Evolutionary conservation across 164 flowering plant species (phyloP).

Genomic region (Stephania japonica): DNA sequence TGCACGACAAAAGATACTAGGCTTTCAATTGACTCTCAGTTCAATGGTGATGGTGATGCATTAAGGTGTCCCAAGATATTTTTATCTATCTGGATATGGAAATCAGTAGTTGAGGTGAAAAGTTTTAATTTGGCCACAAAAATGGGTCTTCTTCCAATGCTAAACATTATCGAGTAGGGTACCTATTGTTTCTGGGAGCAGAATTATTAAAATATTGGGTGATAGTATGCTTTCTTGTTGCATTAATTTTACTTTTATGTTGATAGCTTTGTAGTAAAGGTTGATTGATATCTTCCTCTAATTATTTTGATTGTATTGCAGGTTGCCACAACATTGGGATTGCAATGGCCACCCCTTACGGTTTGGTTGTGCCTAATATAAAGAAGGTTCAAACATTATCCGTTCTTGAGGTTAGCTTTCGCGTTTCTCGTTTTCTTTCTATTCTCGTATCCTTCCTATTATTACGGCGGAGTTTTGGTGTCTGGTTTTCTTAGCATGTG

Average conservation of each 20-base stretch:
- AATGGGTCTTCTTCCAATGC: background rate
- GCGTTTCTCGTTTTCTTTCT: background rate
- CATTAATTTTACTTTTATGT: background rate
- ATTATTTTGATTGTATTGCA: slow-evolving; percentile 21
- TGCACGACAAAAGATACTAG: background rate
- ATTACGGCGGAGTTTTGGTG: background rate
- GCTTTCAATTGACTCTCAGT: background rate
- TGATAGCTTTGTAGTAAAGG: background rate
- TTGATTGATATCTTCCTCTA: background rate
- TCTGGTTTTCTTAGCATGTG: background rate
- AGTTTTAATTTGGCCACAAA: background rate
- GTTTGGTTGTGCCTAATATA: slow-evolving; percentile 91
- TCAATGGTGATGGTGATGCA: background rate
- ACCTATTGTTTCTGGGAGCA: background rate
- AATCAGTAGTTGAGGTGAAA: background rate
- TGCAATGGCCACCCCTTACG: slow-evolving; percentile 93
- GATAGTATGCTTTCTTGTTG: background rate
- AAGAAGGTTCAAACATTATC: slow-evolving; percentile 88
- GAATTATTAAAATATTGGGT: background rate
- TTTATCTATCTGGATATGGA: background rate
- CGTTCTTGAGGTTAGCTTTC: slow-evolving; percentile 62
- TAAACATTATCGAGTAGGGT: background rate
- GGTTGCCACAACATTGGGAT: slow-evolving; percentile 91
- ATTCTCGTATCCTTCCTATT: background rate
- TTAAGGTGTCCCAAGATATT: background rate